Conservation (phyloP, 305 asterid species). For the Solanum hybrid region DNA sequence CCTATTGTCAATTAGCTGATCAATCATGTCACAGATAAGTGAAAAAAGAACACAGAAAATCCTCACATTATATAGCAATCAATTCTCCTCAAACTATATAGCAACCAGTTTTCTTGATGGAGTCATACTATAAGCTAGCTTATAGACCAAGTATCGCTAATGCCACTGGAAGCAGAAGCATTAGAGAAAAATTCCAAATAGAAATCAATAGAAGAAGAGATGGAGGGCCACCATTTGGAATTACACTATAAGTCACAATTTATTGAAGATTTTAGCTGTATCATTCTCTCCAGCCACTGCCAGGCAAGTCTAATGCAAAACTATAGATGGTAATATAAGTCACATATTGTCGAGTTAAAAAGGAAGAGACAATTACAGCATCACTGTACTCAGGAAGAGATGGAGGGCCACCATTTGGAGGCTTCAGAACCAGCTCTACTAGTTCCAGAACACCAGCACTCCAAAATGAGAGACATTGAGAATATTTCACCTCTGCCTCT, state of each 20-base stretch:
- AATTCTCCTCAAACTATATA: neutral
- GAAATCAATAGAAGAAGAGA: neutral
- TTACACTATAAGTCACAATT: no score
- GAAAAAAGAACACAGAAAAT: neutral
- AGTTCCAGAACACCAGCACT: slow-evolving; percentile 53
- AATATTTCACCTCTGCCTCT: slow-evolving; percentile 9
- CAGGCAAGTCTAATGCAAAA: neutral
- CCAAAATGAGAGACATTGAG: slow-evolving; percentile 43
- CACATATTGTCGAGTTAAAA: neutral
- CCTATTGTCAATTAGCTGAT: neutral
- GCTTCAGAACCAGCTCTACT: slow-evolving; percentile 66
- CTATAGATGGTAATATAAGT: neutral
- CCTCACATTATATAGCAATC: neutral
- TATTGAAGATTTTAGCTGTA: no score
- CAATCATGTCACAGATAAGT: neutral
- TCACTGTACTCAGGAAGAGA: slow-evolving; percentile 75
- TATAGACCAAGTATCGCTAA: neutral
- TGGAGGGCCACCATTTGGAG: slow-evolving; percentile 89
- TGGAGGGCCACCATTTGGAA: no score
- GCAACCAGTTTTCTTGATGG: neutral
- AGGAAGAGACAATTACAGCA: slow-evolving; percentile 47
- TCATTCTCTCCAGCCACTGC: neutral
- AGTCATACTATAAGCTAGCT: neutral
- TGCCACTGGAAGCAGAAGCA: neutral
- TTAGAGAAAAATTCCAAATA: neutral